A percentile compares a stretch with the other conserved stretches of the same genome.
phyloP scores from a whole-genome alignment of 1,284 basidiomycete genomes.

The Singerocomus inundabilis region DNA sequence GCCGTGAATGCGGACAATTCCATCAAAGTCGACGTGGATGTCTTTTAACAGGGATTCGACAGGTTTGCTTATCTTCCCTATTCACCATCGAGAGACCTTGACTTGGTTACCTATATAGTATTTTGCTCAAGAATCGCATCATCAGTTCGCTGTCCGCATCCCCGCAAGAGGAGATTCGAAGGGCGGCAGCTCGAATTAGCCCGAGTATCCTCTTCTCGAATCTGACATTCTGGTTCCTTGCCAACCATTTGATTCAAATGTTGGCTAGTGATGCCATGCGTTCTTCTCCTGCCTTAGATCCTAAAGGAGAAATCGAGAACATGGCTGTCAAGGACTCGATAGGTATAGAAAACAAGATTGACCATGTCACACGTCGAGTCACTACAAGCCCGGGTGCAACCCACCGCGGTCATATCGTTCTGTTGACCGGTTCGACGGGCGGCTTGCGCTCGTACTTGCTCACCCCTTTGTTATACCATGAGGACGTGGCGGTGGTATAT shows the following conservation, averaged over 20 bases:
- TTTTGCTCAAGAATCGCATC: too few species aligned
- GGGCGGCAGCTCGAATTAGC: neutral
- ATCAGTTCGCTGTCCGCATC: too few species aligned
- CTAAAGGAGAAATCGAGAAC: conserved; percentile 21
- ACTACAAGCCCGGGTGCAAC: too few species aligned
- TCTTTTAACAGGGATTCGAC: conserved; percentile 32
- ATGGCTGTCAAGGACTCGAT: conserved; percentile 27
- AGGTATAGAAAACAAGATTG: neutral
- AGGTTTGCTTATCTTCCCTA: conserved; percentile 18
- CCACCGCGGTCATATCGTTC: neutral
- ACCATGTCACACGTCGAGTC: neutral
- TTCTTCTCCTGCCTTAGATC: neutral
- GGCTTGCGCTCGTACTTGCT: conserved; percentile 28
- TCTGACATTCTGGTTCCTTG: neutral
- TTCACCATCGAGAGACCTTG: neutral
- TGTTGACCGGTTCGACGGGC: neutral
- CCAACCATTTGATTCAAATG: neutral
- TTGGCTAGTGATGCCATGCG: too few species aligned
- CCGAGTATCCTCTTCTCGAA: neutral
- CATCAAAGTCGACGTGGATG: conserved; percentile 13
- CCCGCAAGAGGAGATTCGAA: too few species aligned
- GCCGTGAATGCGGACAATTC: conserved; percentile 20
- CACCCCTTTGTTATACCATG: conserved; percentile 16
- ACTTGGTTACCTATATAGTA: too few species aligned
- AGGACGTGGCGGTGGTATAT: conserved; percentile 28